Evolutionary conservation across 2,329 filamentous ascomycete species (phyloP).

Genomic region (Neopestalotiopsis clavispora): DNA sequence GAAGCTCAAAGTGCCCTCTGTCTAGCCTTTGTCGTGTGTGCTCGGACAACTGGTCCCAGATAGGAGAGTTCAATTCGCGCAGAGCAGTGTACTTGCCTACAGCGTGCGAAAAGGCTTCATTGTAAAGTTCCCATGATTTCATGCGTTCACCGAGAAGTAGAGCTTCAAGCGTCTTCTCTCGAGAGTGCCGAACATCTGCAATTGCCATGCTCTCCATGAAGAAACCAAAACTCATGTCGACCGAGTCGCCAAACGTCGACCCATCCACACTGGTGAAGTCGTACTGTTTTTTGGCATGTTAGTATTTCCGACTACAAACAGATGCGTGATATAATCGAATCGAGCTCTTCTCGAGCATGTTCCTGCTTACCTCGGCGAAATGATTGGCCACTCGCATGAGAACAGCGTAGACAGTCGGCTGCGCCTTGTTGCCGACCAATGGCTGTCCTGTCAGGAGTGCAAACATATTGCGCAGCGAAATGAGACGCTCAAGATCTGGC

Average conservation of each 20-base stretch:
- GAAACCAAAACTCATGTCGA: slow-evolving; percentile 69
- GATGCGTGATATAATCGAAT: background rate
- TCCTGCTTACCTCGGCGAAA: slow-evolving; percentile 46
- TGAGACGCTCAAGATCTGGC: slow-evolving; percentile 58
- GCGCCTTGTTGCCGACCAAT: slow-evolving; percentile 60
- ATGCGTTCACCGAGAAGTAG: slow-evolving; percentile 89
- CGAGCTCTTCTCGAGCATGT: background rate
- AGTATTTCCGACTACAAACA: background rate
- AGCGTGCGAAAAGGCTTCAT: slow-evolving; percentile 89
- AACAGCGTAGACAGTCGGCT: slow-evolving; percentile 57
- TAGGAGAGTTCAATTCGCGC: slow-evolving; percentile 66
- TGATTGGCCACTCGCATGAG: slow-evolving; percentile 59
- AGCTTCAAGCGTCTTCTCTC: slow-evolving; percentile 88
- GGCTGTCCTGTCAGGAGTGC: slow-evolving; percentile 69
- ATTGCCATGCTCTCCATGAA: slow-evolving; percentile 80
- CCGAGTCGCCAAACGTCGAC: slow-evolving; percentile 63
- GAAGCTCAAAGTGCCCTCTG: slow-evolving; percentile 79
- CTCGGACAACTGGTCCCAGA: slow-evolving; percentile 72
- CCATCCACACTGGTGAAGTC: slow-evolving; percentile 62
- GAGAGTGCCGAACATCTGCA: slow-evolving; percentile 79
- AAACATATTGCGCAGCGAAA: slow-evolving; percentile 68
- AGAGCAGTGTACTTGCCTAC: slow-evolving; percentile 85
- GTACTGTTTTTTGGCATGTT: slow-evolving; percentile 37
- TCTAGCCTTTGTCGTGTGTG: slow-evolving; percentile 81
- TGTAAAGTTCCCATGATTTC: slow-evolving; percentile 81